phyloP scores from a whole-genome alignment of 176 grass and related monocot species.

The Calamus simplicifolius region DNA sequence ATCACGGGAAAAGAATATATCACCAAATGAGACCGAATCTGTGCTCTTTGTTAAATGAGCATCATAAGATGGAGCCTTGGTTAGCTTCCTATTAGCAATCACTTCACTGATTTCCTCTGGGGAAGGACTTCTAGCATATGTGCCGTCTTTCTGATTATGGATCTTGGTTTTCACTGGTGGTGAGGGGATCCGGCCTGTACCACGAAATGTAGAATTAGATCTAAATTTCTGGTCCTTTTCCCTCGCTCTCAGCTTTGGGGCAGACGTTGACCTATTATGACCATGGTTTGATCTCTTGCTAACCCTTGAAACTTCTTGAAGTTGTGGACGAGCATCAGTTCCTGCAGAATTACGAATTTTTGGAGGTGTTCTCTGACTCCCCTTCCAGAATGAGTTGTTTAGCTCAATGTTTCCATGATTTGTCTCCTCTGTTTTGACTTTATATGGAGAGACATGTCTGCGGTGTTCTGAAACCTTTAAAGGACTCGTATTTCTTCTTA shows the following conservation, averaged over 20 bases:
- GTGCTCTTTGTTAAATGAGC: constrained; percentile 46
- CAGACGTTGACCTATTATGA: constrained; percentile 41
- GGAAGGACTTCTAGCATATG: constrained; percentile 39
- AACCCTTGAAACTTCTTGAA: constrained; percentile 7
- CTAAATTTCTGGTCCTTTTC: constrained; percentile 32
- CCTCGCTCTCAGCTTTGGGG: constrained; percentile 27
- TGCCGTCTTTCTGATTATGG: constrained; percentile 22
- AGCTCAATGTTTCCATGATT: constrained; percentile 23
- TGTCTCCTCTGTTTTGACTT: constrained; percentile 26
- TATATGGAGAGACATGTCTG: constrained; percentile 26
- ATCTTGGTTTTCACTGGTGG: constrained; percentile 21
- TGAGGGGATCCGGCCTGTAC: constrained; percentile 18
- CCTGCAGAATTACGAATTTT: constrained; percentile 32
- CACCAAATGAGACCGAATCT: constrained; percentile 46
- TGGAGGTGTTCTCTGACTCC: constrained; percentile 37
- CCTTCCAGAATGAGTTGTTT: constrained; percentile 30
- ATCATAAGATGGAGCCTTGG: constrained; percentile 42
- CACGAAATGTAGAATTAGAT: constrained; percentile 34
- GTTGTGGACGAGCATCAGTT: constrained; percentile 17
- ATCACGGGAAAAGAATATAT: constrained; percentile 73
- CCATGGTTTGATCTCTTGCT: constrained; percentile 28
- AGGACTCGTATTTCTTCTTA: constrained; percentile 18
- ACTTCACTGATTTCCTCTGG: constrained; percentile 27
- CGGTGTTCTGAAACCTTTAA: too few species aligned
- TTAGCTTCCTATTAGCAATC: constrained; percentile 22